Evolutionary conservation across 768 basidiomycete species (phyloP).

Genomic region (Cubamyces lactineus): DNA sequence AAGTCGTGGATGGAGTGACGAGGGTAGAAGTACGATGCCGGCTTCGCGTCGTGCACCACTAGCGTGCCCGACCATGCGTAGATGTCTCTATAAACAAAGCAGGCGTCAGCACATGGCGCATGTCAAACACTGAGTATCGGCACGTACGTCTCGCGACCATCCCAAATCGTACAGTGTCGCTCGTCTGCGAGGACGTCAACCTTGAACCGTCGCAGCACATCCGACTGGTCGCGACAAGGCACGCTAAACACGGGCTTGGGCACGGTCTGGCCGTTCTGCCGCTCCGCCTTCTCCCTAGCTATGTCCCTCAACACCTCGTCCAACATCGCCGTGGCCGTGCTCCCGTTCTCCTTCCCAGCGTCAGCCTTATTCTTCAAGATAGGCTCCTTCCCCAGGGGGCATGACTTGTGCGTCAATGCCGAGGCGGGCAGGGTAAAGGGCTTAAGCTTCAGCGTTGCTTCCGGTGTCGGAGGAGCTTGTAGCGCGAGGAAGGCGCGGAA

Average conservation of each 20-base stretch:
- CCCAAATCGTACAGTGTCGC: slow-evolving; percentile 22
- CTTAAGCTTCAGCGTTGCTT: neutral
- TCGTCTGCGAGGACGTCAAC: slow-evolving; percentile 14
- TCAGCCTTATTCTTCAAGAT: neutral
- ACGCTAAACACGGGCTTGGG: neutral
- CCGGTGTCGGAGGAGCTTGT: slow-evolving; percentile 1
- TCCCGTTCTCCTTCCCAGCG: neutral
- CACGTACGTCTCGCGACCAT: slow-evolving; percentile 17
- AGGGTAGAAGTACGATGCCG: slow-evolving; percentile 14
- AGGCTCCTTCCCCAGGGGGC: neutral
- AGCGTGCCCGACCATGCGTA: slow-evolving; percentile 24
- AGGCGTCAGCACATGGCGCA: neutral
- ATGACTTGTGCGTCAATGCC: neutral
- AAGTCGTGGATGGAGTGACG: slow-evolving; percentile 16
- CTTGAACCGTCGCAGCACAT: slow-evolving; percentile 13
- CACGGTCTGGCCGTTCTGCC: neutral
- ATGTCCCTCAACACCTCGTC: slow-evolving; percentile 9
- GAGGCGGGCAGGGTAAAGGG: slow-evolving; percentile 2
- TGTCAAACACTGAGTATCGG: neutral
- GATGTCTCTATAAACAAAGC: neutral
- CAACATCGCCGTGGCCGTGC: neutral
- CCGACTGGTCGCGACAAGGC: neutral
- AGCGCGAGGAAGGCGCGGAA: slow-evolving; percentile 8
- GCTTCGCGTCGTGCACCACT: slow-evolving; percentile 16
- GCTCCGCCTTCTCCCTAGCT: slow-evolving; percentile 1